Evolutionary conservation across 768 basidiomycete genomes (phyloP).

Genomic region (Russula sp.): DNA sequence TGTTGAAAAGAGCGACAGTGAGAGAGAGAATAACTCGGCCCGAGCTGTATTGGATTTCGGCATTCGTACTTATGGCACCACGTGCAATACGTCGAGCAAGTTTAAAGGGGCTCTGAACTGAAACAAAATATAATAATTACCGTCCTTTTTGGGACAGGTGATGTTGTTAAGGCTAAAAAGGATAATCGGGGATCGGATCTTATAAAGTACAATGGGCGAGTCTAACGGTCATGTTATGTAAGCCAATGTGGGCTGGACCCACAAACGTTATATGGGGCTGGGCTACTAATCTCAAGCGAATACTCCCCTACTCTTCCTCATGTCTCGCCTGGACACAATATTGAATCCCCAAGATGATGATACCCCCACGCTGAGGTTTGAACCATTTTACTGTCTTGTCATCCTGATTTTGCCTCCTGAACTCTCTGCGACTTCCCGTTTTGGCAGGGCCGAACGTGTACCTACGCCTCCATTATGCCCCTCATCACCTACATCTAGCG

Average conservation of each 20-base stretch:
- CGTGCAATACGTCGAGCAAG: too few relatives aligned
- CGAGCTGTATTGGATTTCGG: not conserved
- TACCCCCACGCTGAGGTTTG: constrained; percentile 9
- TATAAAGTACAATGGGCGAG: constrained; percentile 18
- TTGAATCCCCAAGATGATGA: constrained; percentile 19
- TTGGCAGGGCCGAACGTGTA: constrained; percentile 10
- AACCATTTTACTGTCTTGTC: not conserved
- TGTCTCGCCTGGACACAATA: constrained; percentile 24
- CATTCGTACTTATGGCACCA: too few relatives aligned
- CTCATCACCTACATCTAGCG: constrained; percentile 16
- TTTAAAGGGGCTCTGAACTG: not conserved
- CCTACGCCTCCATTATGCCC: constrained; percentile 14
- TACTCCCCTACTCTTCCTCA: not conserved
- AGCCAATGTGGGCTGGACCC: not conserved
- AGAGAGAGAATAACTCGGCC: not conserved
- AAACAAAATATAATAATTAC: not conserved
- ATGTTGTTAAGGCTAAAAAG: not conserved
- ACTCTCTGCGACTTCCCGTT: not conserved
- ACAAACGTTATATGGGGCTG: constrained; percentile 11
- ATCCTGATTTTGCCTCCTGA: not conserved
- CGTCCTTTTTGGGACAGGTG: not conserved
- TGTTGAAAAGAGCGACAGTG: not conserved
- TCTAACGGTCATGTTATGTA: not conserved
- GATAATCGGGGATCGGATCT: constrained; percentile 23
- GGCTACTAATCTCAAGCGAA: not conserved